Conservation (phyloP, 2,329 filamentous ascomycete species). For the Nemania sp. region DNA sequence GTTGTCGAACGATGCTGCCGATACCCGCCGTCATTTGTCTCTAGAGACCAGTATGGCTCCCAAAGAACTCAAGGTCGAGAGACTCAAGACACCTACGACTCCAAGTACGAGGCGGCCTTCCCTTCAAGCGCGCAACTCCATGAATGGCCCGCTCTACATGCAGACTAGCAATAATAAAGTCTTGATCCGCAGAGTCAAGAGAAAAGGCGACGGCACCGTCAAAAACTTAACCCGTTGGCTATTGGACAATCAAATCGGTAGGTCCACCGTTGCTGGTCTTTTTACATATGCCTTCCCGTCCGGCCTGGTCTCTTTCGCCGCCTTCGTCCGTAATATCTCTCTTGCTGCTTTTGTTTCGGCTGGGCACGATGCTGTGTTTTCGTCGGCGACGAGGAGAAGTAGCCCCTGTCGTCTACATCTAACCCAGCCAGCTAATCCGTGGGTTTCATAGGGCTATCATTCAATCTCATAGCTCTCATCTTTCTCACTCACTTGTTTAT, state of each 20-base stretch:
- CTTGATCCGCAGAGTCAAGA: constrained; percentile 60
- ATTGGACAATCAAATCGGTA: constrained; percentile 81
- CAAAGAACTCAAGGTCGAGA: constrained; percentile 29
- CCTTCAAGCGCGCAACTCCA: constrained; percentile 42
- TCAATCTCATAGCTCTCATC: constrained; percentile 83
- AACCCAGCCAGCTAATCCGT: constrained; percentile 24
- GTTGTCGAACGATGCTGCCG: constrained; percentile 17
- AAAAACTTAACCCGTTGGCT: constrained; percentile 69
- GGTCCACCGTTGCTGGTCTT: background rate
- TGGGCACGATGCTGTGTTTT: constrained; percentile 17
- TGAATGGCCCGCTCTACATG: constrained; percentile 62
- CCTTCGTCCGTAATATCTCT: too few species aligned
- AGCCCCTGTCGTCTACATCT: background rate
- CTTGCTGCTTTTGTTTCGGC: background rate
- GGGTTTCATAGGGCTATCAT: constrained; percentile 68
- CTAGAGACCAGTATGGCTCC: constrained; percentile 19
- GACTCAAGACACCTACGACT: constrained; percentile 34
- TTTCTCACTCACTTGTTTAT: constrained; percentile 81
- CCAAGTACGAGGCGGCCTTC: constrained; percentile 37
- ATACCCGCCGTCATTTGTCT: constrained; percentile 22
- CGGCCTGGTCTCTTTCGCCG: too few species aligned
- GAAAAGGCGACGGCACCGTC: constrained; percentile 64
- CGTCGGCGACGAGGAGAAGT: constrained; percentile 13
- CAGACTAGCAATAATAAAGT: constrained; percentile 57
- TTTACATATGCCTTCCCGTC: background rate